A percentile compares a stretch with the other conserved stretches of the same genome.
Evolutionary conservation across 345 rosid genomes (phyloP).

Genomic region (Erodium maritimum): DNA sequence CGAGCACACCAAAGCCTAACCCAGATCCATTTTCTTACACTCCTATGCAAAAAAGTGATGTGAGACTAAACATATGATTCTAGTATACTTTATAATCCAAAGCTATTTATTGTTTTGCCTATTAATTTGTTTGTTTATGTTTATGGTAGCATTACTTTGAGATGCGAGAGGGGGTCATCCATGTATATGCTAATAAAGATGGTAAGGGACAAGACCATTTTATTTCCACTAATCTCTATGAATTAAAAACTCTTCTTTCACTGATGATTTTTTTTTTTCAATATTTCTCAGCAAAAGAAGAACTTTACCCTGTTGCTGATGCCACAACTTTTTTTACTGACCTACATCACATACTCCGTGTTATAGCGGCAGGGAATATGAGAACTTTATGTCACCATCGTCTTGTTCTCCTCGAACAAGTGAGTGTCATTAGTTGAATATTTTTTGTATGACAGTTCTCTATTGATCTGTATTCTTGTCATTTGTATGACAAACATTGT

Average conservation of each 20-base stretch:
- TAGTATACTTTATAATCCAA: background rate
- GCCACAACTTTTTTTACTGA: conserved; percentile 91
- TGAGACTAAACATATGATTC: conserved; percentile 18
- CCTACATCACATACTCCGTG: conserved; percentile 72
- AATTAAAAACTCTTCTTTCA: background rate
- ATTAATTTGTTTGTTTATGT: background rate
- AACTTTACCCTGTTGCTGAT: conserved; percentile 82
- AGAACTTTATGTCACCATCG: conserved; percentile 92
- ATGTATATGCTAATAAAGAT: conserved; percentile 74
- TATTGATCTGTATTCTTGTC: background rate
- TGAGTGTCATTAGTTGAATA: conserved; percentile 9
- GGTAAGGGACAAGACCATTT: conserved; percentile 28
- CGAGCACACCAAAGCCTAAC: conserved; percentile 96
- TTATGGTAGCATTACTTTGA: conserved; percentile 69
- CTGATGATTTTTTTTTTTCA: conserved; percentile 1
- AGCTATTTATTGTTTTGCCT: background rate
- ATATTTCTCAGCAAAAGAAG: conserved; percentile 52
- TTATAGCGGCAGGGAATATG: conserved; percentile 84
- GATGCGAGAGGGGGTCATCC: conserved; percentile 93
- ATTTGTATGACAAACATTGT: conserved; percentile 10
- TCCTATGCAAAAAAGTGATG: conserved; percentile 73
- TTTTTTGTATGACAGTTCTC: background rate
- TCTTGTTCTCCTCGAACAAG: conserved; percentile 91
- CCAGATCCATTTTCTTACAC: conserved; percentile 68
- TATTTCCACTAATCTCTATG: conserved; percentile 8